A percentile compares a stretch with the other conserved stretches of the same genome.
Evolutionary conservation across 352 stramenopile genomes (phyloP).

Genomic region (Phytophthora fragariae): DNA sequence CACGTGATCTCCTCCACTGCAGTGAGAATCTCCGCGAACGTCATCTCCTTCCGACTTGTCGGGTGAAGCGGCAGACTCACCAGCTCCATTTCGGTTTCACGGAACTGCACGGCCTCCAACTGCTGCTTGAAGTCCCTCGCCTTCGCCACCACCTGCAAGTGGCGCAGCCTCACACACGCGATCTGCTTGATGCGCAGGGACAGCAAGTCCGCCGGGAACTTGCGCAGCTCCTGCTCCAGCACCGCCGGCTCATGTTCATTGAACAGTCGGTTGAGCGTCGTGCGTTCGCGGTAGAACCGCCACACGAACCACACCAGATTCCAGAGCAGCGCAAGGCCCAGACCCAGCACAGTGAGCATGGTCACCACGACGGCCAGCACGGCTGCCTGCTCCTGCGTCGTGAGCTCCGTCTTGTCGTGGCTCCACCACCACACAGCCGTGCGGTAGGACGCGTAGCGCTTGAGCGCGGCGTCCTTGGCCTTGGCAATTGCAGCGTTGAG

Average conservation of each 20-base stretch:
- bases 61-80: conserved; percentile 43
- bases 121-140: conserved; percentile 45
- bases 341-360: conserved; percentile 45
- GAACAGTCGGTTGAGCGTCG: conserved; percentile 54
- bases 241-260: conserved; percentile 25
- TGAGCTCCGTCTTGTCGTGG: conserved; percentile 56
- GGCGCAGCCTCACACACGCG: conserved; percentile 52
- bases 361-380: conserved; percentile 67
- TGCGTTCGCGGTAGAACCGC: conserved; percentile 52
- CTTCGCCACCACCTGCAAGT: conserved; percentile 53
- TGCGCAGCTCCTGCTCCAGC: conserved; percentile 43
- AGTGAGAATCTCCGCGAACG: conserved; percentile 65
- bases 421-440: conserved; percentile 59
- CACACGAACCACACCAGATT: conserved; percentile 55
- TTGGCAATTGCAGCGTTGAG: conserved; percentile 16
- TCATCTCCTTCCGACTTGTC: conserved; percentile 59
- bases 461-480: conserved; percentile 14
- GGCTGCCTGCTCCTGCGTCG: conserved; percentile 62
- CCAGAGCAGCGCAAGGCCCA: conserved; percentile 46
- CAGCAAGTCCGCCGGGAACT: conserved; percentile 42
- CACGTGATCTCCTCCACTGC: conserved; percentile 63
- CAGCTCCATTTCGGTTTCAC: conserved; percentile 49
- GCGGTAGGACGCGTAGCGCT: conserved; percentile 35
- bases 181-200: conserved; percentile 59
- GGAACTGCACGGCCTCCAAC: conserved; percentile 49